Conservation (phyloP, 805 yeast genomes). For the Wickerhamiella vanderwaltii region DNA sequence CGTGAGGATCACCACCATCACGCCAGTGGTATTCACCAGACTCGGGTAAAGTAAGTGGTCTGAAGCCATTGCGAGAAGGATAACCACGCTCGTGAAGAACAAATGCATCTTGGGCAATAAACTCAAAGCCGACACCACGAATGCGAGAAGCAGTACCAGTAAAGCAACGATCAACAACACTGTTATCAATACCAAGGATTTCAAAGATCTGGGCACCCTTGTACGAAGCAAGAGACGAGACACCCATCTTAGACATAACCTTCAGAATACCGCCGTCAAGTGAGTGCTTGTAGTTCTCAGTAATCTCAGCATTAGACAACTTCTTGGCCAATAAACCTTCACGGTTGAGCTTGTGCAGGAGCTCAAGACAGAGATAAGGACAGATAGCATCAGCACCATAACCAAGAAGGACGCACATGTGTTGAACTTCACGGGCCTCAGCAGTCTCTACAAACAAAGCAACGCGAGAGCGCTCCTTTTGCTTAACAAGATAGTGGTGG, state of each 20-base stretch:
- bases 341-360: conserved; percentile 68
- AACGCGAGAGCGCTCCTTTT: conserved; percentile 90
- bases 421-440: conserved; percentile 96
- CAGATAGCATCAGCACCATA: conserved; percentile 95
- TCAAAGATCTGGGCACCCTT: conserved; percentile 98
- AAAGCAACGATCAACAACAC: conserved; percentile 90
- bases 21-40: conserved; percentile 98
- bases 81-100: conserved; percentile 86
- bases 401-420: conserved; percentile 84
- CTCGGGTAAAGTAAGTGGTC: conserved; percentile 72
- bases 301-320: conserved; percentile 45
- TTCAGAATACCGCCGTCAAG: conserved; percentile 85
- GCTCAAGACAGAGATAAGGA: conserved; percentile 88
- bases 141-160: conserved; percentile 97
- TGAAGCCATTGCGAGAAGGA: conserved; percentile 61
- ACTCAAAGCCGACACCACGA: conserved; percentile 89
- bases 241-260: conserved; percentile 99
- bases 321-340: conserved; percentile 49
- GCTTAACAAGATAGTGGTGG: conserved; percentile 90
- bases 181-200: conserved; percentile 89
- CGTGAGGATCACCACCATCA: conserved; percentile 94
- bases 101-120: conserved; percentile 93
- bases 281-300: conserved; percentile 71
- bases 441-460: conserved; percentile 88
- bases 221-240: conserved; percentile 93